These are phyloP conservation scores for Spizellomyces punctatus DNA, from an alignment of 192 early-diverging fungal species.

Conservation along the genomic window DNA sequence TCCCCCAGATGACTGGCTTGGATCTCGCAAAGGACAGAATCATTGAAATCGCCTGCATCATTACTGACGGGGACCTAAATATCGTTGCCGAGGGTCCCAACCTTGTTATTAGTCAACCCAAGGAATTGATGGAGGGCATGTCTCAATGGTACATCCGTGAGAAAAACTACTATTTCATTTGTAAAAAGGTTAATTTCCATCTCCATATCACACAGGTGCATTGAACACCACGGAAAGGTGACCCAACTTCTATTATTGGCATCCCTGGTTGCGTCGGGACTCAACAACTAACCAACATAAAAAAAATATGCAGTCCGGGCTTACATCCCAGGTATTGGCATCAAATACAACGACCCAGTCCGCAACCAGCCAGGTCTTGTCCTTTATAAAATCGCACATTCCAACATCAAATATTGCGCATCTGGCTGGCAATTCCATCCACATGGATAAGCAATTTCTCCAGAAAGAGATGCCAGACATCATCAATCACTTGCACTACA, in stretches of 20 bases:
- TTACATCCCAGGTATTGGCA: slow-evolving; percentile 72
- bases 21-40: slow-evolving; percentile 72
- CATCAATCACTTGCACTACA: slow-evolving; percentile 78
- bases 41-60: slow-evolving; percentile 87
- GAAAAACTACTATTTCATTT: too few relatives aligned
- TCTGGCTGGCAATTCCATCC: slow-evolving; percentile 92
- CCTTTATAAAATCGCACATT: slow-evolving; percentile 75
- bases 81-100: slow-evolving; percentile 63
- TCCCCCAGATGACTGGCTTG: slow-evolving; percentile 70
- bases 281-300: slow-evolving; percentile 14
- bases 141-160: slow-evolving; percentile 70
- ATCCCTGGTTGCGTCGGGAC: slow-evolving; percentile 23
- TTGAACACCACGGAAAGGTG: slow-evolving; percentile 74
- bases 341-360: slow-evolving; percentile 66
- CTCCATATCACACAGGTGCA: slow-evolving; percentile 45
- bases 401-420: slow-evolving; percentile 59
- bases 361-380: slow-evolving; percentile 71
- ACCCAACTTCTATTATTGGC: too few relatives aligned
- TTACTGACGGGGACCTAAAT: slow-evolving; percentile 88
- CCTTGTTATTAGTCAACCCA: slow-evolving; percentile 43
- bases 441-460: slow-evolving; percentile 87
- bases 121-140: slow-evolving; percentile 83
- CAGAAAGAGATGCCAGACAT: slow-evolving; percentile 77
- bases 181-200: too few relatives aligned
- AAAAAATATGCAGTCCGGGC: slow-evolving; percentile 51